A percentile compares a stretch with the other conserved stretches of the same genome.
These are phyloP conservation scores for Aureobasidium vineae DNA, from an alignment of 2,329 filamentous ascomycete species.

Conservation along the genomic window DNA sequence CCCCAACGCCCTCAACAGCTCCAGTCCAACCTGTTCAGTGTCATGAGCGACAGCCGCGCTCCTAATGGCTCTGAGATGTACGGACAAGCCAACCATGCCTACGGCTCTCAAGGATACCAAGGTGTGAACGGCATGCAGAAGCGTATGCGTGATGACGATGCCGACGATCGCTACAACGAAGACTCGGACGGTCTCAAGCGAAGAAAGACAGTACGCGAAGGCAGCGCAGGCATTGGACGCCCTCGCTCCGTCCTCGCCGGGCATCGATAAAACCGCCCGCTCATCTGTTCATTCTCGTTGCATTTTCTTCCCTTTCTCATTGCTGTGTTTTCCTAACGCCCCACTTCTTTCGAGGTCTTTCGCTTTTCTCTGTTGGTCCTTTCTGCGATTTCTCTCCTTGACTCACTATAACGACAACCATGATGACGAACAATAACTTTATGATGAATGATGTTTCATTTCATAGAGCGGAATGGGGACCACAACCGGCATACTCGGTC, in stretches of 20 bases:
- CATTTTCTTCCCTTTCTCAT: constrained; percentile 9
- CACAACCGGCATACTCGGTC: constrained; percentile 17
- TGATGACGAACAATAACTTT: constrained; percentile 28
- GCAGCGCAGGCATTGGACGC: constrained; percentile 24
- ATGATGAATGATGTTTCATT: constrained; percentile 28
- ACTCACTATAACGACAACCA: constrained; percentile 25
- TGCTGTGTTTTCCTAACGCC: constrained; percentile 15
- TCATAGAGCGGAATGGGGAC: constrained; percentile 24
- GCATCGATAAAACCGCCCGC: constrained; percentile 9
- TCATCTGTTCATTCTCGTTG: not conserved
- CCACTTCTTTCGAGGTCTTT: constrained; percentile 3
- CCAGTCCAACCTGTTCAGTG: constrained; percentile 78
- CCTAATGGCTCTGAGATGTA: constrained; percentile 61
- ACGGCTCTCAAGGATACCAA: constrained; percentile 61
- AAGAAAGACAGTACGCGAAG: constrained; percentile 27
- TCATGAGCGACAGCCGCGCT: constrained; percentile 76
- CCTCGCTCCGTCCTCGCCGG: constrained; percentile 15
- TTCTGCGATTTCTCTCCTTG: constrained; percentile 1
- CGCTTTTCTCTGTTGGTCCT: not conserved
- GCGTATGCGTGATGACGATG: constrained; percentile 41
- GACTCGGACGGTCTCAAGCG: constrained; percentile 69
- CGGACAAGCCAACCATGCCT: constrained; percentile 54
- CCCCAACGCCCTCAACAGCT: constrained; percentile 67
- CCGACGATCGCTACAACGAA: constrained; percentile 61
- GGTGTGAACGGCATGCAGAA: constrained; percentile 45